phyloP scores from a whole-genome alignment of 1,139 yeast genomes.

The Hyphopichia khmerensis region DNA sequence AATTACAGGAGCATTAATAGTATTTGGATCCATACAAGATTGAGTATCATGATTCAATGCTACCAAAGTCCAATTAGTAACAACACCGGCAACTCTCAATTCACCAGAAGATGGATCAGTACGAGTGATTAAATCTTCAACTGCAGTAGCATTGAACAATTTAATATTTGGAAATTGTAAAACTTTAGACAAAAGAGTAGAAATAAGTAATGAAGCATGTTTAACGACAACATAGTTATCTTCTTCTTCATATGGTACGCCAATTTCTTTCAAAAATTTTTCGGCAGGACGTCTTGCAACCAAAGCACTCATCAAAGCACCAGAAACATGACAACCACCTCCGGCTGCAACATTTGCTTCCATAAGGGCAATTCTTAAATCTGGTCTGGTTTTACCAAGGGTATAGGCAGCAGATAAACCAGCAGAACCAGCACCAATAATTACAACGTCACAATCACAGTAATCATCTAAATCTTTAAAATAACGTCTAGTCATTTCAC shows the following conservation, averaged over 20 bases:
- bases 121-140: conserved; percentile 77
- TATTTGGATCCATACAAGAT: conserved; percentile 84
- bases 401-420: conserved; percentile 76
- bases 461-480: conserved; percentile 72
- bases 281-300: conserved; percentile 78
- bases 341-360: conserved; percentile 79
- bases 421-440: conserved; percentile 79
- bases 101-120: conserved; percentile 54
- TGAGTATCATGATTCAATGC: conserved; percentile 76
- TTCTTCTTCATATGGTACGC: conserved; percentile 71
- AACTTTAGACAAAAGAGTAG: conserved; percentile 69
- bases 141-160: conserved; percentile 79
- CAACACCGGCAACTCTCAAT: conserved; percentile 73
- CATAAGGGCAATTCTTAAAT: conserved; percentile 69
- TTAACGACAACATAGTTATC: conserved; percentile 80
- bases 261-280: conserved; percentile 62
- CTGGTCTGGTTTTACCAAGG: conserved; percentile 73
- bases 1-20: conserved; percentile 70
- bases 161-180: conserved; percentile 72
- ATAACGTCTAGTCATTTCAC: conserved; percentile 80
- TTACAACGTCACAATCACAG: conserved; percentile 73
- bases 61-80: conserved; percentile 80
- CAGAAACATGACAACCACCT: conserved; percentile 82
- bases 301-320: conserved; percentile 80
- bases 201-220: conserved; percentile 77